Conservation (phyloP, 495 filamentous ascomycete species). For the Daldinia loculata region DNA sequence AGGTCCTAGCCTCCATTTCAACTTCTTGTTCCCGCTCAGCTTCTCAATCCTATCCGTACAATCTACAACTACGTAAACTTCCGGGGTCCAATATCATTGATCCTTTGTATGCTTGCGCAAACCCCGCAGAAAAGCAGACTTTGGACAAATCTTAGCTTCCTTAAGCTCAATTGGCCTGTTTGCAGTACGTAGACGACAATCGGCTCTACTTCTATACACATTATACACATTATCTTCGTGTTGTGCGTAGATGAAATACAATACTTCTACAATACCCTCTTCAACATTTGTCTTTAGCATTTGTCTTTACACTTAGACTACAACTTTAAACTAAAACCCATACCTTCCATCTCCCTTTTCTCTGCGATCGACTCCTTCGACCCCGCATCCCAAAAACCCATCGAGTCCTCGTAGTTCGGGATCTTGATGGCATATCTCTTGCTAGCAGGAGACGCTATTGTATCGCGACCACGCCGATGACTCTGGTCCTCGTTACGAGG, state of each 20-base stretch:
- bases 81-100: slow-evolving; percentile 35
- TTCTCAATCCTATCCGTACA: slow-evolving; percentile 12
- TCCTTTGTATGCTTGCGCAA: slow-evolving; percentile 39
- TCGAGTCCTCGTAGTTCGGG: slow-evolving; percentile 47
- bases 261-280: slow-evolving; percentile 8
- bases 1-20: slow-evolving; percentile 9
- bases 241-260: slow-evolving; percentile 31
- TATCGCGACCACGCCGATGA: slow-evolving; percentile 69
- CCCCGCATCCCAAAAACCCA: slow-evolving; percentile 29
- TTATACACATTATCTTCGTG: slow-evolving; percentile 11
- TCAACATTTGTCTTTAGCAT: slow-evolving; percentile 1
- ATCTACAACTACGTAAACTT: slow-evolving; percentile 40
- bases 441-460: slow-evolving; percentile 57
- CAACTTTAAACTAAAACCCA: background rate
- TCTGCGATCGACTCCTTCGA: slow-evolving; percentile 17
- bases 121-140: slow-evolving; percentile 38
- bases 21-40: slow-evolving; percentile 23
- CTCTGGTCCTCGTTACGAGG: slow-evolving; percentile 55
- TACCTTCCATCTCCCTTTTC: background rate
- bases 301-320: background rate
- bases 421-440: slow-evolving; percentile 70
- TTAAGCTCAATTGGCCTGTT: slow-evolving; percentile 41
- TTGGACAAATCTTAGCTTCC: slow-evolving; percentile 34
- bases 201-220: slow-evolving; percentile 8
- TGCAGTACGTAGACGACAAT: slow-evolving; percentile 23